Percentiles rank a stretch among this genome's conserved stretches.
Conservation (phyloP, 75 land plant species). For the Ceratopteris richardii region DNA sequence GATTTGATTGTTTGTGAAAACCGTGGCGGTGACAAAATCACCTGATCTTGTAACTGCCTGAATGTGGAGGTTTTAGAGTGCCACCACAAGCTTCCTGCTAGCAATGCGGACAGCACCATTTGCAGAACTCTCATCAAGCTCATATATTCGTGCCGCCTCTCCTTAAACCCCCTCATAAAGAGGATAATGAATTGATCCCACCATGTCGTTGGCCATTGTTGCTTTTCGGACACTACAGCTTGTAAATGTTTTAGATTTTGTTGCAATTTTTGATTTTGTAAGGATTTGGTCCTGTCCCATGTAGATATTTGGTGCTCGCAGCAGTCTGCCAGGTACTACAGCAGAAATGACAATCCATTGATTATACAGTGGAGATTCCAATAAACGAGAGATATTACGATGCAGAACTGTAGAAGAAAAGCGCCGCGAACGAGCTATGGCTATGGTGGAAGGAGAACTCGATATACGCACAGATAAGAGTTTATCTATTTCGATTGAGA, state of each 20-base stretch:
- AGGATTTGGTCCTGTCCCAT: not conserved
- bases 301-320: conserved; percentile 1
- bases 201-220: conserved; percentile 77
- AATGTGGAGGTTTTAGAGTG: conserved; percentile 36
- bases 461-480: not conserved
- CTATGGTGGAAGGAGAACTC: too few species aligned
- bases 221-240: not conserved
- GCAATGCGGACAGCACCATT: conserved; percentile 51
- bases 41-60: conserved; percentile 59
- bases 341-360: not conserved
- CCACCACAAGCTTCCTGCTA: conserved; percentile 84
- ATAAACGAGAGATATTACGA: not conserved
- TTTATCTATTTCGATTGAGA: not conserved
- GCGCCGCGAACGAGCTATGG: not conserved
- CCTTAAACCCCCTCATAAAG: conserved; percentile 72
- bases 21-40: too few species aligned
- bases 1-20: too few species aligned
- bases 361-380: not conserved
- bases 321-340: not conserved
- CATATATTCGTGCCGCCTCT: conserved; percentile 72
- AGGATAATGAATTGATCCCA: conserved; percentile 61
- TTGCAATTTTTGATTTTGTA: not conserved
- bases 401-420: not conserved
- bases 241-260: not conserved
- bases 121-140: conserved; percentile 67